Conservation (phyloP, 1,284 basidiomycete genomes). For the Marasmius tenuissimus region DNA sequence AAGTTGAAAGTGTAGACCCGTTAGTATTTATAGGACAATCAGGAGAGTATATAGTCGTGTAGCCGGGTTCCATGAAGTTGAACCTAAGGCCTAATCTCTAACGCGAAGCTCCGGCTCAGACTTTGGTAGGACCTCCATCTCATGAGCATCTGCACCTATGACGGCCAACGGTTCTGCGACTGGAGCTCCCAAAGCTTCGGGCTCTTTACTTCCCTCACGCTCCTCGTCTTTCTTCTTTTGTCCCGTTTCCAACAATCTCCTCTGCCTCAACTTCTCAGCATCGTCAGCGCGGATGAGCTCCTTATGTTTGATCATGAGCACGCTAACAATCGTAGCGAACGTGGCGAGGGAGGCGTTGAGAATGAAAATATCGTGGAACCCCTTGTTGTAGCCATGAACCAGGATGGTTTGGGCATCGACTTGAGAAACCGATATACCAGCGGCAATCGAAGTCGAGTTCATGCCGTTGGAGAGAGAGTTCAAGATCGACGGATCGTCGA, state of each 20-base stretch:
- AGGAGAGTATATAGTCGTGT: no score
- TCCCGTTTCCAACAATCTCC: not conserved
- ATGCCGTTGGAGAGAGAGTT: conserved; percentile 24
- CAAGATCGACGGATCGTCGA: conserved; percentile 52
- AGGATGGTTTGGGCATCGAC: conserved; percentile 42
- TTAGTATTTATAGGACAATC: no score
- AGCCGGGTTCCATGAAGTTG: no score
- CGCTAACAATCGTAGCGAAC: conserved; percentile 47
- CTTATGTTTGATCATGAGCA: conserved; percentile 58
- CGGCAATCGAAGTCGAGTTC: conserved; percentile 34
- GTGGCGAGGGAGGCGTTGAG: conserved; percentile 50
- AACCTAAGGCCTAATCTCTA: no score
- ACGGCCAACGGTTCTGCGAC: not conserved
- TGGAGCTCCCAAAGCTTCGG: not conserved
- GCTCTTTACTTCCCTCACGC: not conserved
- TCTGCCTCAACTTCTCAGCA: not conserved
- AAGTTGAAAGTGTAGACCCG: no score
- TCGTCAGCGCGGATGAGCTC: conserved; percentile 60
- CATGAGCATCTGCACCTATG: not conserved
- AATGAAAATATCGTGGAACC: conserved; percentile 59
- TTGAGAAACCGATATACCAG: conserved; percentile 1
- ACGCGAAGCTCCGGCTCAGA: no score
- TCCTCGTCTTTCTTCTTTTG: not conserved
- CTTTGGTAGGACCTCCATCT: not conserved
- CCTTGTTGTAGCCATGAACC: conserved; percentile 49